phyloP scores from a whole-genome alignment of 257 asterid species.

The Penstemon eatonii region DNA sequence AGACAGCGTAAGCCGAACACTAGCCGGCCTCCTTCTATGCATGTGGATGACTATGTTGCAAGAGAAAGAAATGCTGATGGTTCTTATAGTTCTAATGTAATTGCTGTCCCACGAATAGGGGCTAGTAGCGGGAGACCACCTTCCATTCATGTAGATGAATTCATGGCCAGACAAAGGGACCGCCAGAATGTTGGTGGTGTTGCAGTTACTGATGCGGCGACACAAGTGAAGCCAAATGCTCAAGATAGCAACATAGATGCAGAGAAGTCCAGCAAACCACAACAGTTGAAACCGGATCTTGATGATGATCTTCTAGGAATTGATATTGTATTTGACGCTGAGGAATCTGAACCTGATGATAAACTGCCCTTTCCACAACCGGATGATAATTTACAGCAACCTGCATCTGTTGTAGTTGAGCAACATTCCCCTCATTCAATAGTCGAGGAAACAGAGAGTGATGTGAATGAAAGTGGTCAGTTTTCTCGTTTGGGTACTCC shows the following conservation, averaged over 20 bases:
- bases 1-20: slow-evolving; percentile 98
- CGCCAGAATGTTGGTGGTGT: slow-evolving; percentile 63
- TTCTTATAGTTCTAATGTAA: slow-evolving; percentile 66
- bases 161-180: slow-evolving; percentile 95
- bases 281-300: slow-evolving; percentile 68
- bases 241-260: slow-evolving; percentile 49
- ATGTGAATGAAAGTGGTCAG: slow-evolving; percentile 56
- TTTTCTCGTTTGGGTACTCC: slow-evolving; percentile 57
- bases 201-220: slow-evolving; percentile 45
- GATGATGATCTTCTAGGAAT: slow-evolving; percentile 97
- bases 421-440: slow-evolving; percentile 77
- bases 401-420: slow-evolving; percentile 55
- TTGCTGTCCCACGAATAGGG: slow-evolving; percentile 72
- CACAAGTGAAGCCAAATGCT: slow-evolving; percentile 48
- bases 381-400: slow-evolving; percentile 61
- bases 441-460: slow-evolving; percentile 87
- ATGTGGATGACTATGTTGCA: slow-evolving; percentile 94
- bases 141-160: slow-evolving; percentile 90
- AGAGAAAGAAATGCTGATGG: slow-evolving; percentile 90
- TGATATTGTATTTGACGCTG: slow-evolving; percentile 95
- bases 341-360: slow-evolving; percentile 86
- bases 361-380: slow-evolving; percentile 84
- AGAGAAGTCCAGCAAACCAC: slow-evolving; percentile 62
- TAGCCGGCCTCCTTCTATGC: slow-evolving; percentile 99
- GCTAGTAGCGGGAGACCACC: slow-evolving; percentile 93